phyloP scores from a whole-genome alignment of 2,329 filamentous ascomycete genomes.

The Diaporthe caulivora region DNA sequence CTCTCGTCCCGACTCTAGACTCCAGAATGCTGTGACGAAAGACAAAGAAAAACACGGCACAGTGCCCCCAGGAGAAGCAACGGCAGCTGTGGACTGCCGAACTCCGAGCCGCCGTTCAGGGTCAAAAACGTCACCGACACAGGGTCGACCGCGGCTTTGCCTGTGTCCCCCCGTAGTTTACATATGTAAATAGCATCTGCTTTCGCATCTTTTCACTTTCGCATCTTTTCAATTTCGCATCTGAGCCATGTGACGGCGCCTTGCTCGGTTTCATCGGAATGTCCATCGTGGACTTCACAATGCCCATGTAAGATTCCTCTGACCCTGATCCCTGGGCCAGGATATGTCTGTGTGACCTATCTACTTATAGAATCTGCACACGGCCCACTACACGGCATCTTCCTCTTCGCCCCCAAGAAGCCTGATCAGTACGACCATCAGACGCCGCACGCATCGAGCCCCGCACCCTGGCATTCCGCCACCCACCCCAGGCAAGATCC shows the following conservation, averaged over 20 bases:
- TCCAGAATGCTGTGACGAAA: not conserved
- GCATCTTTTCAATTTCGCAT: not conserved
- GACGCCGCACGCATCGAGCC: conserved; percentile 12
- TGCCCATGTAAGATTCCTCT: not conserved
- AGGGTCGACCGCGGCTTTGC: not conserved
- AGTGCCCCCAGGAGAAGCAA: not conserved
- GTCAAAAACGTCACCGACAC: conserved; percentile 25
- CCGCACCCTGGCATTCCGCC: not conserved
- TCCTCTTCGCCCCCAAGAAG: not conserved
- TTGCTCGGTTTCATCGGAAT: conserved; percentile 12
- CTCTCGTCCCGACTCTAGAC: not conserved
- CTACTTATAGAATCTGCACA: not conserved
- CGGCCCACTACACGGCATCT: not conserved
- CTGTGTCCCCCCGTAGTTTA: not conserved
- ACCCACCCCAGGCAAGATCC: conserved; percentile 2
- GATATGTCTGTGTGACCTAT: not conserved
- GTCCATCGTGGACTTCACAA: conserved; percentile 10
- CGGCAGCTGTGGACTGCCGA: conserved; percentile 13
- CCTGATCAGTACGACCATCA: conserved; percentile 23
- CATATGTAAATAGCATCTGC: not conserved
- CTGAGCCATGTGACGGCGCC: not conserved
- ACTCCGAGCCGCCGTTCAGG: conserved; percentile 12
- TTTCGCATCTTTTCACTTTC: not conserved
- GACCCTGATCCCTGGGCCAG: not conserved
- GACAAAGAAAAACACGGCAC: not conserved